Conservation (phyloP, 495 filamentous ascomycete genomes). For the Penicillium arizonense region DNA sequence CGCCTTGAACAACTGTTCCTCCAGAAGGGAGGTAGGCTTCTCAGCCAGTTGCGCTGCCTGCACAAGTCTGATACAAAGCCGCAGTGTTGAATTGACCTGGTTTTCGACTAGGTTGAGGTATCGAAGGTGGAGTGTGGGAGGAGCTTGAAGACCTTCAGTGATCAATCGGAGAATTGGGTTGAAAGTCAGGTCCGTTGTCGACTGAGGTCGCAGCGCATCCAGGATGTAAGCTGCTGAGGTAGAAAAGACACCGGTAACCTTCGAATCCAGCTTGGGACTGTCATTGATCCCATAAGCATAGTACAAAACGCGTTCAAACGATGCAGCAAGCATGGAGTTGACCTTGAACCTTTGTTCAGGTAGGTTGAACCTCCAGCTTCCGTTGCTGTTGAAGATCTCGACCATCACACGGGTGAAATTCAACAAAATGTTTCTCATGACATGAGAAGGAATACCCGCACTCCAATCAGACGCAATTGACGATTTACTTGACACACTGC, state of each 20-base stretch:
- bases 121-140: conserved; percentile 60
- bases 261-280: conserved; percentile 46
- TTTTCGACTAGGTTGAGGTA: conserved; percentile 54
- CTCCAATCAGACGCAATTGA: conserved; percentile 54
- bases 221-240: conserved; percentile 71
- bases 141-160: conserved; percentile 62
- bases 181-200: conserved; percentile 66
- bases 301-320: conserved; percentile 68
- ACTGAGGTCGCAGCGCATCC: conserved; percentile 70
- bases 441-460: conserved; percentile 72
- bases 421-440: conserved; percentile 68
- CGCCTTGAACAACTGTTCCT: conserved; percentile 76
- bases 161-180: conserved; percentile 75
- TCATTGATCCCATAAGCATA: conserved; percentile 74
- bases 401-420: conserved; percentile 70
- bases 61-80: conserved; percentile 65
- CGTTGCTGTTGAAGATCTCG: conserved; percentile 78
- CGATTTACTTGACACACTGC: conserved; percentile 50
- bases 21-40: conserved; percentile 59
- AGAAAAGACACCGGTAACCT: conserved; percentile 62
- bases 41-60: conserved; percentile 65
- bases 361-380: conserved; percentile 76
- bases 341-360: conserved; percentile 64
- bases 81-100: conserved; percentile 62
- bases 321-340: conserved; percentile 55